Evolutionary conservation across 1,284 basidiomycete species (phyloP), one percentile per base, ranked within the genome.

Genomic region (Puccinia horiana): DNA sequence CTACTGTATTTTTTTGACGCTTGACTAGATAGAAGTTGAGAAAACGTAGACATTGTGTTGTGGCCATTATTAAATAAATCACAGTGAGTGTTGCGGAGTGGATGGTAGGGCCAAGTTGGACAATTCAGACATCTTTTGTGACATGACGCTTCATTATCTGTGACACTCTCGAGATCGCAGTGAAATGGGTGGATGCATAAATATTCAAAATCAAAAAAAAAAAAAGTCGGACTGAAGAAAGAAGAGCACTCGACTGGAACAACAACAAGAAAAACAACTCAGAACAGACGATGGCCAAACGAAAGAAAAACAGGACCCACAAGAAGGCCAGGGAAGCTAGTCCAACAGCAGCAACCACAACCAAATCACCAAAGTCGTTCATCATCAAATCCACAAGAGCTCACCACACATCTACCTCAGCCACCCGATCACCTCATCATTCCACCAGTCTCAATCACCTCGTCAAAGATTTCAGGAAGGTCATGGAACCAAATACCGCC

Each of bases 401-500:
- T 61, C 76, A 69, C 20, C 54, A 74, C 40, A 63, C 63, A 67
- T 58, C 52, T 35, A 44, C 70, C 12, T n/a, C 32, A 26, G 56
- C 37, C 42, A 40, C 42, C 5, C 42, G 61, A 44, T 81, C 54
- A 49, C 83, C 78, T 82, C 70, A 44, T 61, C 37, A 58, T 32
- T 75, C 61, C 54, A 61, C 63, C 6, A 76, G 37, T 20, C 52
- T 49, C 14, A 72, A 32, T 18, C 65, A 49, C 85, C 91, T 99
- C 44, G 95, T 98, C 20, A 91, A 93, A 76, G 97, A 99, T 88
- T 89, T 98, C 85, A 90, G 97, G 85, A 93, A 94, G 87, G 92
- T 97, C 83, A 95, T 99, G 94, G 97, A 99, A 88, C 97, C 97
- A 83, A 95, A 98, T 87, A 99, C 97, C 29, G 97, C 96, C 8